Conservation (phyloP, 2,329 filamentous ascomycete species). For the Trichoderma polysporum region DNA sequence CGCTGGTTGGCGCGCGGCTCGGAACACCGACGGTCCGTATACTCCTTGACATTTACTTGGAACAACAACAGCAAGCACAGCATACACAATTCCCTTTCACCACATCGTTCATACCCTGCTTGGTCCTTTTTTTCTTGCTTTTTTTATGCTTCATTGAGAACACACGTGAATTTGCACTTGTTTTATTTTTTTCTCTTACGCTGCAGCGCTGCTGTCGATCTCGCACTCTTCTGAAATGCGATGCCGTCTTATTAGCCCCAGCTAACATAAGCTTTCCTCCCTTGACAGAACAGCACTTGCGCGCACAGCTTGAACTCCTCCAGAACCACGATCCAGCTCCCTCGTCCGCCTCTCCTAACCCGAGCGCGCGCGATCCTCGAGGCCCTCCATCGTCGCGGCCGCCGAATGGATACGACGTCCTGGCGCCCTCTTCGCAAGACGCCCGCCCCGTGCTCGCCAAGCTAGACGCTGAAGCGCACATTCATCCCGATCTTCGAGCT, state of each 20-base stretch:
- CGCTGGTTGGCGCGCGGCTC: conserved; percentile 8
- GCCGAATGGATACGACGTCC: conserved; percentile 49
- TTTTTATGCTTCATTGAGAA: neutral
- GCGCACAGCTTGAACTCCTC: conserved; percentile 46
- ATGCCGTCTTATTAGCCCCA: neutral
- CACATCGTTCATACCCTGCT: neutral
- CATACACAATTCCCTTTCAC: neutral
- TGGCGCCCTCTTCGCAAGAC: conserved; percentile 38
- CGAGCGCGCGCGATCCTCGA: conserved; percentile 33
- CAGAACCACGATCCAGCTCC: conserved; percentile 41
- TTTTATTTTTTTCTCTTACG: neutral
- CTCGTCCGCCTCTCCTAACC: conserved; percentile 32
- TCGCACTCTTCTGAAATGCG: neutral
- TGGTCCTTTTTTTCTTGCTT: neutral
- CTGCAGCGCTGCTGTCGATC: neutral
- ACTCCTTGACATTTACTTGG: neutral
- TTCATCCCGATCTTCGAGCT: conserved; percentile 50
- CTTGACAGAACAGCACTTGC: conserved; percentile 42
- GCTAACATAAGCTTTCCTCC: conserved; percentile 8
- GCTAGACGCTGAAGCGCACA: conserved; percentile 45
- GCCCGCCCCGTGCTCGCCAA: conserved; percentile 36
- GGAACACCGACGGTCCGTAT: conserved; percentile 14
- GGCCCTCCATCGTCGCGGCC: conserved; percentile 34
- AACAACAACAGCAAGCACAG: neutral
- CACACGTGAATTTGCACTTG: neutral